Evolutionary conservation across 164 flowering plant species (phyloP), one percentile per base, ranked within the genome.

Genomic region (Tinospora cordifolia): DNA sequence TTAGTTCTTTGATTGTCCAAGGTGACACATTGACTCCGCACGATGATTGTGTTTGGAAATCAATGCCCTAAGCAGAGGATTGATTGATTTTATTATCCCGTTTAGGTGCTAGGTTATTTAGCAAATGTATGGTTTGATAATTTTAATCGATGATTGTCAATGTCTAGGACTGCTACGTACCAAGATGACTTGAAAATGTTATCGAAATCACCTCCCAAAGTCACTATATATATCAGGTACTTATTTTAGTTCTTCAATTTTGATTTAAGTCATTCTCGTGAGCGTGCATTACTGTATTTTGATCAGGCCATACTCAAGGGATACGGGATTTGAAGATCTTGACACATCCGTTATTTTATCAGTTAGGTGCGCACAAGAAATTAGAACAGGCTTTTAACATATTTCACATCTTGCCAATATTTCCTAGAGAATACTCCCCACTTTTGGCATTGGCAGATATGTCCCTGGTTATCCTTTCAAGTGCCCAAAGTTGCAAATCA

Each of bases 401-500:
- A 3, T 49, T 14, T 21, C 15, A 12, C 63, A 22, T 11, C 8
- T 25, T 57, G 0, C n/a, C 44, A 25, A 7, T 21, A 44, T 11
- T n/a, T 72, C 38, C 44, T 6, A 13, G 36, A 11, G 39, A 22
- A 30, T 73, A 10, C 30, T 8, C 0, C 0, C 15, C 25, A 15
- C 71, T 5, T 14, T 49, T 66, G 41, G 66, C 26, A 41, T 8
- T 30, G 19, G 38, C 75, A 95, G 99, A 80, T 92, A 83, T 79
- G 71, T 90, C 69, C 94, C 93, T 0, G 99, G 99, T 46, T 95
- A 95, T 80, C 99, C 99, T 67, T 82, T 79, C 84, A 95, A 90
- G 85, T 87, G 88, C 59, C 98, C 99, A 6, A 92, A 85, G 81
- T 76, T 95, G 75, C 88, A 84, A 75, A 81, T 95, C 73, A 80